Conservation (phyloP, 202 grass and related monocot genomes). For the Zoysia matrella region DNA sequence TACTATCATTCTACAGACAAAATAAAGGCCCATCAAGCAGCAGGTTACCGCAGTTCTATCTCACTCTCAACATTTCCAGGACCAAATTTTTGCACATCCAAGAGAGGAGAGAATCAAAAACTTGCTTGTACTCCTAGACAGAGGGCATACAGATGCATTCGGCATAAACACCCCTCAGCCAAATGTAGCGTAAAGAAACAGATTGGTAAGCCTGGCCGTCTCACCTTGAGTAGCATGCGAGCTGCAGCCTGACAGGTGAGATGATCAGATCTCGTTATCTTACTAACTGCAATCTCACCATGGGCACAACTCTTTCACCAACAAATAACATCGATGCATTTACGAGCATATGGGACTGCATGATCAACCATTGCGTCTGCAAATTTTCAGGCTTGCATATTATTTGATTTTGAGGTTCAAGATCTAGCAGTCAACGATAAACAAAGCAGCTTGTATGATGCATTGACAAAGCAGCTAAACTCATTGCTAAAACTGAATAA, state of each 20-base stretch:
- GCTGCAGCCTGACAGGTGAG: slow-evolving; percentile 18
- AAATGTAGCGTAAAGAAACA: slow-evolving; percentile 17
- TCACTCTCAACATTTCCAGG: slow-evolving; percentile 32
- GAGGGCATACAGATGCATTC: background rate
- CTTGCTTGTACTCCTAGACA: slow-evolving; percentile 48
- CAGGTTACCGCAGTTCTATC: slow-evolving; percentile 37
- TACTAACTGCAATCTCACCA: background rate
- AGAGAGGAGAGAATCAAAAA: slow-evolving; percentile 30
- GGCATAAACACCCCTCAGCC: background rate
- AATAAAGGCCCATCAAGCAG: background rate
- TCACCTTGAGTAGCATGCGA: slow-evolving; percentile 49
- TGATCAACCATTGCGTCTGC: background rate
- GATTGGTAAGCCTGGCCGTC: background rate
- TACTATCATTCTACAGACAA: background rate
- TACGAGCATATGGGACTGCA: background rate
- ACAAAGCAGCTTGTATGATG: background rate
- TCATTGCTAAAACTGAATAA: background rate
- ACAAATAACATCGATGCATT: background rate
- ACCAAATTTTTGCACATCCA: slow-evolving; percentile 34
- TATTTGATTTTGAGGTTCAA: background rate
- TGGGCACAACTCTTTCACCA: background rate
- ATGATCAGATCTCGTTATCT: no score
- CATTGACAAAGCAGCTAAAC: background rate
- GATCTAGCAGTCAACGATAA: background rate
- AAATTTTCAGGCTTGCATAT: background rate